phyloP scores from a whole-genome alignment of 164 flowering plant species.

The Santalum album region DNA sequence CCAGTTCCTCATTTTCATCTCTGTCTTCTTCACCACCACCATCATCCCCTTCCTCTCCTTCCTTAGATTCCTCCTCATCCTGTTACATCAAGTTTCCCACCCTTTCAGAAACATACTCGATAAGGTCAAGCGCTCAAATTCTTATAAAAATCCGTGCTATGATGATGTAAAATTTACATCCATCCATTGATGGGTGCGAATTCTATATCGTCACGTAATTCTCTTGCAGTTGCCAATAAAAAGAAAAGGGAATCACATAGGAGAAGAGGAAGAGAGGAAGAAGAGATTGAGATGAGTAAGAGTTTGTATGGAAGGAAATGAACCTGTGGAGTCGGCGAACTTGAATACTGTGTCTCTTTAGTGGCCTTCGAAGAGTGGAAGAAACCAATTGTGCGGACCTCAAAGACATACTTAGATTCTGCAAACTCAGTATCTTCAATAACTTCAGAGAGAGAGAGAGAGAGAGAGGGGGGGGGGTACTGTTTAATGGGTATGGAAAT shows the following conservation, averaged over 20 bases:
- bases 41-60: conserved; percentile 2
- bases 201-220: no score
- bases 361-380: neutral
- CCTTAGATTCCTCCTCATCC: conserved; percentile 8
- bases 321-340: conserved; percentile 26
- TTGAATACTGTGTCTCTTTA: conserved; percentile 16
- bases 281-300: no score
- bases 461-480: neutral
- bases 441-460: conserved; percentile 1
- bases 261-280: neutral
- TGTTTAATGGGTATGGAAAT: no score
- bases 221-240: no score
- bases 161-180: no score
- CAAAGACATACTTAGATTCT: conserved; percentile 13
- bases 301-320: no score
- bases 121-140: neutral
- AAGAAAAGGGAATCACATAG: conserved; percentile 1
- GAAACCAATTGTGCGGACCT: conserved; percentile 10
- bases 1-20: conserved; percentile 46
- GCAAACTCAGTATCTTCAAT: neutral
- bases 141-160: no score
- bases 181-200: no score
- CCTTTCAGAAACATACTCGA: neutral
- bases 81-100: conserved; percentile 3
- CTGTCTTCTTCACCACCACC: conserved; percentile 5